Conservation (phyloP, 2,329 filamentous ascomycete genomes). For the Colletotrichum australisinense region DNA sequence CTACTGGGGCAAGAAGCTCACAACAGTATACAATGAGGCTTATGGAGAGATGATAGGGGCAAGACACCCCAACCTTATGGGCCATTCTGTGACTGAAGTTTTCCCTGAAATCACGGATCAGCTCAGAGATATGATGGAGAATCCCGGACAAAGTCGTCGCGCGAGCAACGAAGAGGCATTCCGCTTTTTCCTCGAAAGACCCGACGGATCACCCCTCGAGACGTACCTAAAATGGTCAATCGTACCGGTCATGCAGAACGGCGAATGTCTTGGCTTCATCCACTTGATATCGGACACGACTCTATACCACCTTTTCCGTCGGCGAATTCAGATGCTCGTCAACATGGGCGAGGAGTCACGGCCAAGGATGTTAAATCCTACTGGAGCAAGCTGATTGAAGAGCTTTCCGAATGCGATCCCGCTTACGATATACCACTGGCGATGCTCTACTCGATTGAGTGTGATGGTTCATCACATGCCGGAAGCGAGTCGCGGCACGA, state of each 20-base stretch:
- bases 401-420: constrained; percentile 55
- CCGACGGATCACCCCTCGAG: constrained; percentile 56
- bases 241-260: constrained; percentile 56
- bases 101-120: constrained; percentile 65
- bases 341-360: constrained; percentile 57
- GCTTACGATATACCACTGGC: constrained; percentile 62
- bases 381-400: constrained; percentile 58
- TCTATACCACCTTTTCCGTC: constrained; percentile 58
- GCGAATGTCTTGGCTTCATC: constrained; percentile 57
- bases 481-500: constrained; percentile 41
- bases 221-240: constrained; percentile 61
- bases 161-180: constrained; percentile 55
- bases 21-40: constrained; percentile 76
- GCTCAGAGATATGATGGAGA: constrained; percentile 52
- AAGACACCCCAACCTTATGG: constrained; percentile 73
- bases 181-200: constrained; percentile 56
- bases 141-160: constrained; percentile 43
- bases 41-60: constrained; percentile 72
- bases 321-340: constrained; percentile 61
- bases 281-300: constrained; percentile 61
- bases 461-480: constrained; percentile 46
- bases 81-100: constrained; percentile 63
- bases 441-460: constrained; percentile 61
- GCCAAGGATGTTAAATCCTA: constrained; percentile 58
- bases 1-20: constrained; percentile 72